phyloP scores from a whole-genome alignment of 73 alveolate species.

The Uronychia binucleata region DNA sequence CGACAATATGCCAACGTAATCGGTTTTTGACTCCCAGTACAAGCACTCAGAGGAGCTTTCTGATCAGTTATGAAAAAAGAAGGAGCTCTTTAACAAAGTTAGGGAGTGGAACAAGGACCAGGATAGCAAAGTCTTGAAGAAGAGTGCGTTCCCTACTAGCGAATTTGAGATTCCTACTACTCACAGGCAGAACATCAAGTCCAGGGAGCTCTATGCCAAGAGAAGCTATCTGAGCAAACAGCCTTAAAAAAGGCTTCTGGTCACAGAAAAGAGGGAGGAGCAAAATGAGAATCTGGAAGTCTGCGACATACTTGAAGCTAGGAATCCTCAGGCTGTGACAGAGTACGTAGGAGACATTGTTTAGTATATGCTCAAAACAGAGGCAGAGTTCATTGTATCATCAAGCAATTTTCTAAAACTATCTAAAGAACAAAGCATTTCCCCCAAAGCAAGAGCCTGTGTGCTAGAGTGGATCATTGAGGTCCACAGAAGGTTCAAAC shows the following conservation, averaged over 20 bases:
- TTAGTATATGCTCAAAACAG: constrained; percentile 42
- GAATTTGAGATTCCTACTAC: no score
- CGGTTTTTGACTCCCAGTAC: no score
- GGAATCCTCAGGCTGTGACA: constrained; percentile 54
- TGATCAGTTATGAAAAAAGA: no score
- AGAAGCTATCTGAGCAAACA: neutral
- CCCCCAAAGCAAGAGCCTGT: neutral
- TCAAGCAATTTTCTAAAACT: neutral
- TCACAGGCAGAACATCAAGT: no score
- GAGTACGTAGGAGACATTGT: constrained; percentile 53
- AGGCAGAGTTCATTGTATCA: constrained; percentile 13
- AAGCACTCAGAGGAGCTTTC: no score
- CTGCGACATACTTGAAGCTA: constrained; percentile 58
- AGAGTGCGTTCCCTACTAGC: no score
- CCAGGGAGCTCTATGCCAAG: neutral
- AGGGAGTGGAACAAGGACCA: no score
- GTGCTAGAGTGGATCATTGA: constrained; percentile 91
- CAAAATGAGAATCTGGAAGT: constrained; percentile 54
- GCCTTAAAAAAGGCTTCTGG: neutral
- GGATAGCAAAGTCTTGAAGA: no score
- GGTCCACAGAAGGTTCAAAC: constrained; percentile 89
- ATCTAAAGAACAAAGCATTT: neutral
- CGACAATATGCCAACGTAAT: no score
- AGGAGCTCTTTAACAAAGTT: no score
- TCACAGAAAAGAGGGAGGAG: constrained; percentile 25